Percentiles rank a stretch among this genome's conserved stretches.
Conservation (phyloP, 163 green algal genomes). For the Chlamydomonas reinhardtii region DNA sequence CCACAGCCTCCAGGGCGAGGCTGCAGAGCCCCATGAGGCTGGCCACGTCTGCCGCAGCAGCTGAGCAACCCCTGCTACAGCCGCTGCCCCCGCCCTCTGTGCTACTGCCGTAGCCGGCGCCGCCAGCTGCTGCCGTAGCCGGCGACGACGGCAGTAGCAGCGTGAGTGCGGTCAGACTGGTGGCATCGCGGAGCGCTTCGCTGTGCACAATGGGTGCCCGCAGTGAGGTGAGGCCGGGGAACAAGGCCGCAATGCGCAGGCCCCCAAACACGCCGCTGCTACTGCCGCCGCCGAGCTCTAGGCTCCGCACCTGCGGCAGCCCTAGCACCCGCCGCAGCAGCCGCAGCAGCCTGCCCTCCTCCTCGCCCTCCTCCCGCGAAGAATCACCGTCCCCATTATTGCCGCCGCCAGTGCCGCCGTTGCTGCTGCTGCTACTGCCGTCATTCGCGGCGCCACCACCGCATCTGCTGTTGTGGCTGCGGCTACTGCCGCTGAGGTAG, state of each 20-base stretch:
- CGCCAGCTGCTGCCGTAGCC: too few species aligned
- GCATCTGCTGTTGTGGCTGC: too few species aligned
- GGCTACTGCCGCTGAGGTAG: too few species aligned
- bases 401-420: too few species aligned
- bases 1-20: background rate
- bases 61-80: too few species aligned
- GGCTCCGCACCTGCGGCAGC: background rate
- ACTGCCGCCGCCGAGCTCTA: background rate
- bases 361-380: too few species aligned
- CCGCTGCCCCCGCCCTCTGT: background rate
- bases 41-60: background rate
- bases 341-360: background rate
- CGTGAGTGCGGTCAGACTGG: background rate
- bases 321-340: background rate
- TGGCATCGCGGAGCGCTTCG: background rate
- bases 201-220: background rate
- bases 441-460: too few species aligned
- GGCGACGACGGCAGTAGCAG: background rate
- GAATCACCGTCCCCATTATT: background rate
- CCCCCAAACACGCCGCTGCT: too few species aligned
- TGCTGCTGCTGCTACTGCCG: too few species aligned
- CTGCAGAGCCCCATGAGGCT: background rate
- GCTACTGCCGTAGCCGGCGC: background rate
- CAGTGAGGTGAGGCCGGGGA: background rate
- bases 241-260: background rate